phyloP scores from a whole-genome alignment of 129 eudicot genomes.

The Pittosporum tobira region DNA sequence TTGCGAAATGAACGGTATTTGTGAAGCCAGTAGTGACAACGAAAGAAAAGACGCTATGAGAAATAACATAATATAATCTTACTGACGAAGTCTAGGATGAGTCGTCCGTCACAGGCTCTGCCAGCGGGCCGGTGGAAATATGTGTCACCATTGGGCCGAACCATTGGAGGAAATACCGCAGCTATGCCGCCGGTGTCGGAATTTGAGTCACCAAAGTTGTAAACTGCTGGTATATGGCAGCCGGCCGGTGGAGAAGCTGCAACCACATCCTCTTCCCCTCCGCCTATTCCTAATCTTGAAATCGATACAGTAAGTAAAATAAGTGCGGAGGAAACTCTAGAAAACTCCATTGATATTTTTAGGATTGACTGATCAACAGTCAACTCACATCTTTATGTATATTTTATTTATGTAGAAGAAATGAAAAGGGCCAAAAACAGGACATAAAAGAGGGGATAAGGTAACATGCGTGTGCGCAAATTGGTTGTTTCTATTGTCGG shows the following conservation, averaged over 20 bases:
- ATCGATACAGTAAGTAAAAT: not conserved
- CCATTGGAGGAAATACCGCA: slow-evolving; percentile 5
- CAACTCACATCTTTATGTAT: too few relatives aligned
- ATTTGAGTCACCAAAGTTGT: slow-evolving; percentile 41
- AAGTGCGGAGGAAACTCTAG: not conserved
- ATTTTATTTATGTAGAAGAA: too few relatives aligned
- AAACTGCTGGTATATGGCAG: slow-evolving; percentile 10
- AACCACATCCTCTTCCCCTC: too few relatives aligned
- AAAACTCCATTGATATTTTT: not conserved
- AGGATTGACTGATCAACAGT: too few relatives aligned
- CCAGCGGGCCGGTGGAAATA: slow-evolving; percentile 34
- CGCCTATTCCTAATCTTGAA: not conserved
- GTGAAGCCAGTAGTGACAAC: not conserved
- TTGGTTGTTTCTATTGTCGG: too few relatives aligned
- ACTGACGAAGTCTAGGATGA: slow-evolving; percentile 38
- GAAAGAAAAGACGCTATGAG: too few relatives aligned
- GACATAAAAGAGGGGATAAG: too few relatives aligned
- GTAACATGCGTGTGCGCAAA: too few relatives aligned
- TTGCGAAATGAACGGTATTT: too few relatives aligned
- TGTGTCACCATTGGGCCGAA: slow-evolving; percentile 31
- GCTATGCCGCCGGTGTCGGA: slow-evolving; percentile 42
- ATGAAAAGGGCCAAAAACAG: too few relatives aligned
- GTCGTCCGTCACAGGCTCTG: slow-evolving; percentile 43
- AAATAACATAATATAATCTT: not conserved
- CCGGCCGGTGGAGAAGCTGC: not conserved